A percentile compares a stretch with the other conserved stretches of the same genome.
Conservation (phyloP, 208 protist species). For the Angomonas deanei region DNA sequence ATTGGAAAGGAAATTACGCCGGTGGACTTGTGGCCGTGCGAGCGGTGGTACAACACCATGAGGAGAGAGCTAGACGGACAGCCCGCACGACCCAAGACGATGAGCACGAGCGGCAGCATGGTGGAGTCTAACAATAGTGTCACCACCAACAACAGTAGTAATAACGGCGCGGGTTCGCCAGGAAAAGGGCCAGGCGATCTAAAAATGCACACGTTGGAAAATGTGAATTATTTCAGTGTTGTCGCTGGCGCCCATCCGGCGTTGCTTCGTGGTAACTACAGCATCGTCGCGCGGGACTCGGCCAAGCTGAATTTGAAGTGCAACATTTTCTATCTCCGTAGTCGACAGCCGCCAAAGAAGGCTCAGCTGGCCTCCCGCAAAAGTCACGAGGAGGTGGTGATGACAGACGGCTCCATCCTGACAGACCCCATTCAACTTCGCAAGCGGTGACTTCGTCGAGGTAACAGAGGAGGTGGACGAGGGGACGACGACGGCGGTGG, state of each 20-base stretch:
- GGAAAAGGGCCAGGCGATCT: too few species aligned
- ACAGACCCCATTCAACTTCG: neutral
- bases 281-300: slow-evolving; percentile 3
- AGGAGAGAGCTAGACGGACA: neutral
- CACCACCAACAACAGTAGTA: neutral
- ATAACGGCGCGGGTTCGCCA: neutral
- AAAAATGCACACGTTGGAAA: neutral
- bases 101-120: neutral
- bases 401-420: neutral
- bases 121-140: neutral
- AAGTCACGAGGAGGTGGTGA: neutral
- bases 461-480: too few species aligned
- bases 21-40: neutral
- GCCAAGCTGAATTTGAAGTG: neutral
- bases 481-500: neutral
- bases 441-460: too few species aligned
- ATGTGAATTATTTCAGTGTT: neutral
- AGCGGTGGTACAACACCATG: neutral
- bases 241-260: neutral
- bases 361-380: neutral
- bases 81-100: neutral
- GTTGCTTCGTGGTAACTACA: neutral
- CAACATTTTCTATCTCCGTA: slow-evolving; percentile 2
- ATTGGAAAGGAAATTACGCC: neutral
- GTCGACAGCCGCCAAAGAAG: neutral